phyloP scores from a whole-genome alignment of 2,329 filamentous ascomycete genomes.

The Diaporthe caulivora region DNA sequence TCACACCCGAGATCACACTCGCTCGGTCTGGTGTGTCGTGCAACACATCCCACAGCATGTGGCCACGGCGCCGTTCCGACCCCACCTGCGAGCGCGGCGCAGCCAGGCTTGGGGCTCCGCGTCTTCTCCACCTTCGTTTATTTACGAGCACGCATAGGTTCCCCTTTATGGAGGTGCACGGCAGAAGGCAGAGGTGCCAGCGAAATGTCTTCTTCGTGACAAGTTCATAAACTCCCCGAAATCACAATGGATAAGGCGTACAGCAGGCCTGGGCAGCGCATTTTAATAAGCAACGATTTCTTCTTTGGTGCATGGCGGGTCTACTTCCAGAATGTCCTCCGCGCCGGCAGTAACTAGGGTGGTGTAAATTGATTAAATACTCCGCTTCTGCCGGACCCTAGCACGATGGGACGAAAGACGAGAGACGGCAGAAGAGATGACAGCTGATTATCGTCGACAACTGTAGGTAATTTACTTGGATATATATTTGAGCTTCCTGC shows the following conservation, averaged over 20 bases:
- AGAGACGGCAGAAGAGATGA: not conserved
- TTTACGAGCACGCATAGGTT: not conserved
- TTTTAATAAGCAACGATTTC: constrained; percentile 19
- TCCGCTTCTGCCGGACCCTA: constrained; percentile 9
- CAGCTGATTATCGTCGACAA: not conserved
- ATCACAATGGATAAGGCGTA: not conserved
- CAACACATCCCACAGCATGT: not conserved
- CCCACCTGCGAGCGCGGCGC: not conserved
- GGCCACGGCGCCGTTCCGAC: not conserved
- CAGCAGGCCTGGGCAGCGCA: not conserved
- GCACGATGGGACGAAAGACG: not conserved
- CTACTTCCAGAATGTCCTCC: not conserved
- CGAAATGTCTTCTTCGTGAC: not conserved
- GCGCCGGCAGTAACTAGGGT: constrained; percentile 18
- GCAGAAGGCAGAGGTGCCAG: not conserved
- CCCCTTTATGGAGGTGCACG: not conserved
- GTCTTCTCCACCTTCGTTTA: not conserved
- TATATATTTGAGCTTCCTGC: not conserved
- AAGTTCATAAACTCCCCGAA: not conserved
- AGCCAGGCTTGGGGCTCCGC: not conserved
- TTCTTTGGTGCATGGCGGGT: not conserved
- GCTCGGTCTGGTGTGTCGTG: not conserved
- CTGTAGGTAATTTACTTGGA: not conserved
- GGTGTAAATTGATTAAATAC: constrained; percentile 16
- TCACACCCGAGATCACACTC: not conserved